These are phyloP conservation scores for Nicotiana knightiana DNA, from an alignment of 257 asterid species.

Conservation along the genomic window DNA sequence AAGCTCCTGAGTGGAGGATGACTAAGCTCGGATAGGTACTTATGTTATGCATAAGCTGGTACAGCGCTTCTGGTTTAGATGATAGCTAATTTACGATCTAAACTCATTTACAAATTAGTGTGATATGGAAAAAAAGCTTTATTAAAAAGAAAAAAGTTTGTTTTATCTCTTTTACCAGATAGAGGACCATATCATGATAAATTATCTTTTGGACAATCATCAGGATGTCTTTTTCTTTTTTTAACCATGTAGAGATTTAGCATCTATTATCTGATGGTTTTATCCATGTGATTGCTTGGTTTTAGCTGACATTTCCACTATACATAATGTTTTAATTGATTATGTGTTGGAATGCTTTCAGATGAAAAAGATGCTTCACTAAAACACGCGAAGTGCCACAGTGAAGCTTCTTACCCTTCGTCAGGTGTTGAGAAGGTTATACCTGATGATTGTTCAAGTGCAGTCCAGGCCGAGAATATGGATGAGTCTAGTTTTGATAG, in stretches of 20 bases:
- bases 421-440: slow-evolving; percentile 8
- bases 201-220: background rate
- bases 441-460: slow-evolving; percentile 5
- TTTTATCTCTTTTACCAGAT: background rate
- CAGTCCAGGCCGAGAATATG: background rate
- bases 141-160: background rate
- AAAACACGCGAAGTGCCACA: background rate
- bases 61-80: background rate
- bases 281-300: background rate
- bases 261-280: background rate
- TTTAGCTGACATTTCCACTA: background rate
- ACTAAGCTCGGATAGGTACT: background rate
- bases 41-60: background rate
- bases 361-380: slow-evolving; percentile 1
- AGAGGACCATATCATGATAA: background rate
- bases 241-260: background rate
- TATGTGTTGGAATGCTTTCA: background rate
- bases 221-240: too few relatives aligned
- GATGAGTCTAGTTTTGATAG: slow-evolving; percentile 15
- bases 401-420: background rate
- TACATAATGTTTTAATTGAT: background rate
- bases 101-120: background rate
- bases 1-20: background rate
- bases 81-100: background rate
- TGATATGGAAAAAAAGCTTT: background rate